Conservation (phyloP, 75 land plant species). For the Gnetum montanum region DNA sequence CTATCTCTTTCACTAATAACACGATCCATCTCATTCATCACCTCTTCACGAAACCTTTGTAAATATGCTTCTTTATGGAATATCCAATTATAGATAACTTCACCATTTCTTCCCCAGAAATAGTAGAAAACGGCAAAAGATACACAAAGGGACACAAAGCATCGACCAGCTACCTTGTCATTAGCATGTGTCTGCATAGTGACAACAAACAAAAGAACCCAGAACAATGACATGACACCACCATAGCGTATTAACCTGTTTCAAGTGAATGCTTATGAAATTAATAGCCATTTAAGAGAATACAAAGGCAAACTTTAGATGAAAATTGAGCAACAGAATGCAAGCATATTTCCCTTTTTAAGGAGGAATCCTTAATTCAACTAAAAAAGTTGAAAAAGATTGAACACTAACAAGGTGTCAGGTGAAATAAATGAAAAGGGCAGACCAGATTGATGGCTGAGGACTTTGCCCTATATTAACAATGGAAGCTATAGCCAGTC, state of each 20-base stretch:
- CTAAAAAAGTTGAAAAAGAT: neutral
- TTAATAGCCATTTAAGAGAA: neutral
- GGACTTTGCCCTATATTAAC: too few relatives aligned
- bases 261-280: neutral
- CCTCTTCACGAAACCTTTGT: constrained; percentile 7
- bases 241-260: constrained; percentile 29
- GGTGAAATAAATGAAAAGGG: too few relatives aligned
- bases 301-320: too few relatives aligned
- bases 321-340: too few relatives aligned
- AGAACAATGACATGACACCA: constrained; percentile 21
- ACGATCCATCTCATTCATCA: constrained; percentile 8
- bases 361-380: too few relatives aligned
- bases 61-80: constrained; percentile 18
- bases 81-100: constrained; percentile 17
- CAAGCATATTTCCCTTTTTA: too few relatives aligned
- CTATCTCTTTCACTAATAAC: constrained; percentile 10
- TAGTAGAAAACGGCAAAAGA: constrained; percentile 31
- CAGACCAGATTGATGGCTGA: too few relatives aligned
- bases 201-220: constrained; percentile 21
- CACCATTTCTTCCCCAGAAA: constrained; percentile 34
- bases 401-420: too few relatives aligned
- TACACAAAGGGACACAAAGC: constrained; percentile 23
- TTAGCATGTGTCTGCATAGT: constrained; percentile 10
- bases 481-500: too few relatives aligned
- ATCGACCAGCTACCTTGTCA: constrained; percentile 14